Conservation (phyloP, 2,329 filamentous ascomycete species). For the Sphaceloma murrayae region DNA sequence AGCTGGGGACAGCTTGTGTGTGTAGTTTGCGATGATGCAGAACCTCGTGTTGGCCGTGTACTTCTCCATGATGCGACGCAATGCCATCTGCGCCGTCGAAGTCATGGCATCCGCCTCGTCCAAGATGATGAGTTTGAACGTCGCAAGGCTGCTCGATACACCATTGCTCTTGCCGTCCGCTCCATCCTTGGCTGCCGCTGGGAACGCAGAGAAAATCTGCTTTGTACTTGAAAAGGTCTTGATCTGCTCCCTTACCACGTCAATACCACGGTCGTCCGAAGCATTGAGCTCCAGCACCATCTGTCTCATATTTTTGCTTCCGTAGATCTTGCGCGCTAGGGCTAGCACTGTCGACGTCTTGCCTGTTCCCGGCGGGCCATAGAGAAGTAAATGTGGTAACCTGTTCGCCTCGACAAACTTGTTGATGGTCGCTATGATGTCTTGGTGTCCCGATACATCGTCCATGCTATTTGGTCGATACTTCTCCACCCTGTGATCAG, state of each 20-base stretch:
- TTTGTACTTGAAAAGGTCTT: conserved; percentile 98
- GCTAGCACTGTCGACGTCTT: conserved; percentile 97
- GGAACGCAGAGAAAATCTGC: conserved; percentile 75
- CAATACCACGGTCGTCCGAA: conserved; percentile 93
- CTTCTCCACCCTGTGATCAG: conserved; percentile 73
- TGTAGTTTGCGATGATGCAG: conserved; percentile 98
- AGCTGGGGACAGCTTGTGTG: conserved; percentile 91
- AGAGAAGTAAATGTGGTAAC: conserved; percentile 89
- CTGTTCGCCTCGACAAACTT: conserved; percentile 94
- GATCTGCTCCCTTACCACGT: conserved; percentile 96
- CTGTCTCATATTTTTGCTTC: conserved; percentile 82
- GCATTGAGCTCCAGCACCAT: conserved; percentile 98
- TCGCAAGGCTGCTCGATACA: conserved; percentile 48
- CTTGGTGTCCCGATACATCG: conserved; percentile 93
- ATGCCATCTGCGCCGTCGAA: conserved; percentile 94
- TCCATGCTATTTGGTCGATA: conserved; percentile 81
- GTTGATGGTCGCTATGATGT: conserved; percentile 95
- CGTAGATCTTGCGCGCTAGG: conserved; percentile 87
- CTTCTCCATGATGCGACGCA: conserved; percentile 96
- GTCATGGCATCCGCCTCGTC: conserved; percentile 99
- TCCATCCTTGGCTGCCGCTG: conserved; percentile 26
- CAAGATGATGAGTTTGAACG: conserved; percentile 91
- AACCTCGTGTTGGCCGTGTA: conserved; percentile 97
- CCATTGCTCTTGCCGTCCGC: conserved; percentile 34
- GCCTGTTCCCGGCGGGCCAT: conserved; percentile 90